A percentile compares a stretch with the other conserved stretches of the same genome.
These are phyloP conservation scores for Tolypocladium pustulatum DNA, from an alignment of 2,329 filamentous ascomycete genomes.

Conservation along the genomic window DNA sequence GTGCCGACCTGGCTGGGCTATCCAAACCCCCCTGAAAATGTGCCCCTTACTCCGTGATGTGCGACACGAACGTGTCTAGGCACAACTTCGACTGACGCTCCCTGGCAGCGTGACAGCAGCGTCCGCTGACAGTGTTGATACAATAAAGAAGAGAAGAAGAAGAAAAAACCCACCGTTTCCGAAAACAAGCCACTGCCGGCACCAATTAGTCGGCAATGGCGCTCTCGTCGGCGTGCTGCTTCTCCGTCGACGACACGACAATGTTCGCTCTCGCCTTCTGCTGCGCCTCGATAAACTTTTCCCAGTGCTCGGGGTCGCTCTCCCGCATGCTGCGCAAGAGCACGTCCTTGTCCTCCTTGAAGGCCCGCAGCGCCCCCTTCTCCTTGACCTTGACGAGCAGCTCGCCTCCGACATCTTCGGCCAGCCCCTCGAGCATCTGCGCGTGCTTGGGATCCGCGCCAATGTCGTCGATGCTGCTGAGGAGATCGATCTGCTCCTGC, in stretches of 20 bases:
- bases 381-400: constrained; percentile 43
- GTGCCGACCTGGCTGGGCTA: background rate
- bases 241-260: constrained; percentile 16
- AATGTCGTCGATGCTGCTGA: constrained; percentile 39
- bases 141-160: background rate
- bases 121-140: background rate
- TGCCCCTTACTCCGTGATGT: background rate
- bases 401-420: constrained; percentile 52
- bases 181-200: background rate
- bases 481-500: constrained; percentile 38
- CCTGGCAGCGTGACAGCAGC: background rate
- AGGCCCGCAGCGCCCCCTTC: constrained; percentile 50
- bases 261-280: constrained; percentile 47
- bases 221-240: constrained; percentile 24
- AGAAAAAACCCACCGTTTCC: background rate
- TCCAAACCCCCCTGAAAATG: background rate
- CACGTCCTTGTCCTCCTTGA: constrained; percentile 46
- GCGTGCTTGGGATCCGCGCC: constrained; percentile 38
- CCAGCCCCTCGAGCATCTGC: constrained; percentile 47
- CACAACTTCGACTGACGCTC: background rate
- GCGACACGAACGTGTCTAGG: background rate
- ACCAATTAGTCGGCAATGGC: constrained; percentile 27
- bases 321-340: constrained; percentile 41
- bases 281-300: constrained; percentile 50
- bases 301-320: constrained; percentile 57